phyloP scores from a whole-genome alignment of 495 filamentous ascomycete genomes.

The Tuber brumale region DNA sequence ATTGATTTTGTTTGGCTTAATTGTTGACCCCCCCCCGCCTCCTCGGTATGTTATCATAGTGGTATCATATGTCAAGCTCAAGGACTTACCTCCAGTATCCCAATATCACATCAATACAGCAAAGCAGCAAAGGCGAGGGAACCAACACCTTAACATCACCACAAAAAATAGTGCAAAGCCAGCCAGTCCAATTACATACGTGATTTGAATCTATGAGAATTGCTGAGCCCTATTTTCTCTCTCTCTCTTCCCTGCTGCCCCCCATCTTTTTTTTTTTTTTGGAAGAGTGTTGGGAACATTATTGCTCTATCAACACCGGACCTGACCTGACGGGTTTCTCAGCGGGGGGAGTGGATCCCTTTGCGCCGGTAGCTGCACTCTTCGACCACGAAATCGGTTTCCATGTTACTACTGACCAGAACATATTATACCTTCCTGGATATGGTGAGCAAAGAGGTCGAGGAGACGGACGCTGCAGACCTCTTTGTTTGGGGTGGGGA shows the following conservation, averaged over 20 bases:
- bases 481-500: rapidly evolving
- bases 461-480: neutral
- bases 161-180: neutral
- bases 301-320: neutral
- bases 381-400: neutral
- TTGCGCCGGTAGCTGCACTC: neutral
- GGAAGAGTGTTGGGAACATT: neutral
- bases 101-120: no score
- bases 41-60: no score
- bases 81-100: no score
- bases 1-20: no score
- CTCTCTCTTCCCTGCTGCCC: neutral
- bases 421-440: neutral
- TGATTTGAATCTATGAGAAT: neutral
- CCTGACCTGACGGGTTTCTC: neutral
- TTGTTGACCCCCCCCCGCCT: no score
- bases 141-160: neutral
- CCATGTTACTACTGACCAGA: neutral
- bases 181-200: neutral
- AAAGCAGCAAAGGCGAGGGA: neutral
- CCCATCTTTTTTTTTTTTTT: no score
- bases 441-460: neutral
- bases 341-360: neutral
- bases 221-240: neutral
- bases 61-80: neutral